A percentile compares a stretch with the other conserved stretches of the same genome.
Conservation (phyloP, 371 early-diverging fungal species). For the Mucor lusitanicus region DNA sequence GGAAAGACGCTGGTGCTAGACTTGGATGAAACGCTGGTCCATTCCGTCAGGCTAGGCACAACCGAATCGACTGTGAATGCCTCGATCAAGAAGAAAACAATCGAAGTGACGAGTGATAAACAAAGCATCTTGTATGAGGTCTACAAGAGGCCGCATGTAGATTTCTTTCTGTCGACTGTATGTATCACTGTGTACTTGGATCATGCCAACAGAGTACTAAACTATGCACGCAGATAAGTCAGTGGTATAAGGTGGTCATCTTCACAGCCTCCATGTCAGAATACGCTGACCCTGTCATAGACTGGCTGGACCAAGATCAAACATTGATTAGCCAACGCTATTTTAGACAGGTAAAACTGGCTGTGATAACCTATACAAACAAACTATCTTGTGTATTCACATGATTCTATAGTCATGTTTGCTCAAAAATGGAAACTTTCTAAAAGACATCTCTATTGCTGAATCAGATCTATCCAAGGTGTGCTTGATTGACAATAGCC, state of each 20-base stretch:
- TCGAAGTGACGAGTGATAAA: constrained; percentile 91
- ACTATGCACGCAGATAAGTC: constrained; percentile 61
- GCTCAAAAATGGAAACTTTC: constrained; percentile 71
- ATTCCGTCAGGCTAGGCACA: constrained; percentile 61
- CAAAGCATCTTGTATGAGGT: constrained; percentile 92
- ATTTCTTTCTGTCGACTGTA: constrained; percentile 87
- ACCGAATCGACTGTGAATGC: constrained; percentile 9
- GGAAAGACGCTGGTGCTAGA: constrained; percentile 91
- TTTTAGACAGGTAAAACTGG: constrained; percentile 76
- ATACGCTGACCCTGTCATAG: constrained; percentile 97
- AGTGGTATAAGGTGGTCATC: constrained; percentile 96
- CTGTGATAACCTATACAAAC: background rate
- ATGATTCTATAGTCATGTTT: constrained; percentile 65
- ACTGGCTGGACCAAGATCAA: constrained; percentile 83
- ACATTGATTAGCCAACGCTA: constrained; percentile 74
- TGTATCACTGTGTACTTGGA: background rate
- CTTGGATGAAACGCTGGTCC: constrained; percentile 97
- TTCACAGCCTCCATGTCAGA: constrained; percentile 97
- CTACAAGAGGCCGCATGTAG: constrained; percentile 93
- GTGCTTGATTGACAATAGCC: constrained; percentile 89
- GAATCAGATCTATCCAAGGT: constrained; percentile 87
- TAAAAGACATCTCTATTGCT: constrained; percentile 84
- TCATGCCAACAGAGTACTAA: background rate
- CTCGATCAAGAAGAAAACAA: constrained; percentile 39
- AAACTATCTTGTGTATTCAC: background rate